phyloP scores from a whole-genome alignment of 176 grass and related monocot genomes.

The Oryza glumipatula region DNA sequence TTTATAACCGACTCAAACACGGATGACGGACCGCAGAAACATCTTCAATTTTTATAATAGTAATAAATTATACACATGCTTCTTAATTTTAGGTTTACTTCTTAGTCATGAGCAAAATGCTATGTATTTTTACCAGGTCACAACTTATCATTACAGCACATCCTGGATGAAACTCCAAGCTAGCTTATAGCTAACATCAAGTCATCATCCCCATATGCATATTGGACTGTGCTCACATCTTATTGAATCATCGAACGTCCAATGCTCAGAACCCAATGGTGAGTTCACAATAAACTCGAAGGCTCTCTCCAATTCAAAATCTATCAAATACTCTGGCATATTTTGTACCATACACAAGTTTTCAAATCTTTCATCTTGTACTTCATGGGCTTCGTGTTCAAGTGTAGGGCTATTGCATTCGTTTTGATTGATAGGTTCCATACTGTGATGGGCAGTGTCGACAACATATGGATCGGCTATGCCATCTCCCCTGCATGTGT shows the following conservation, averaged over 20 bases:
- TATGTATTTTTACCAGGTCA: not conserved
- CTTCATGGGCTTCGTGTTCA: not conserved
- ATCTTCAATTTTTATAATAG: too few relatives aligned
- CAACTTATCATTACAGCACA: not conserved
- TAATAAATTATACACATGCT: not conserved
- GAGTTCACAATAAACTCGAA: not conserved
- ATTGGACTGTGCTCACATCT: not conserved
- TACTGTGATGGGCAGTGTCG: not conserved
- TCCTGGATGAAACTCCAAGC: not conserved
- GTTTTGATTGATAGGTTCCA: not conserved
- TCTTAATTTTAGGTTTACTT: not conserved
- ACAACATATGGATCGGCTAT: not conserved
- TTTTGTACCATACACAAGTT: not conserved
- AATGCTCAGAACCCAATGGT: constrained; percentile 5
- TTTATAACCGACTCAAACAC: too few relatives aligned
- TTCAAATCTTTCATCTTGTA: constrained; percentile 22
- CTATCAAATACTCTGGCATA: constrained; percentile 18
- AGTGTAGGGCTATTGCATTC: not conserved
- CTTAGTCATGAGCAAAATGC: not conserved
- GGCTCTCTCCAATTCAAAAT: not conserved
- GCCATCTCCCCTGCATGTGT: constrained; percentile 5
- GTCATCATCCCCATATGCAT: not conserved
- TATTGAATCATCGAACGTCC: not conserved
- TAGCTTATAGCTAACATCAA: not conserved
- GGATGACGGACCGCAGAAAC: too few relatives aligned